Conservation (phyloP, 306 rosid species). For the Cucumis sativus region DNA sequence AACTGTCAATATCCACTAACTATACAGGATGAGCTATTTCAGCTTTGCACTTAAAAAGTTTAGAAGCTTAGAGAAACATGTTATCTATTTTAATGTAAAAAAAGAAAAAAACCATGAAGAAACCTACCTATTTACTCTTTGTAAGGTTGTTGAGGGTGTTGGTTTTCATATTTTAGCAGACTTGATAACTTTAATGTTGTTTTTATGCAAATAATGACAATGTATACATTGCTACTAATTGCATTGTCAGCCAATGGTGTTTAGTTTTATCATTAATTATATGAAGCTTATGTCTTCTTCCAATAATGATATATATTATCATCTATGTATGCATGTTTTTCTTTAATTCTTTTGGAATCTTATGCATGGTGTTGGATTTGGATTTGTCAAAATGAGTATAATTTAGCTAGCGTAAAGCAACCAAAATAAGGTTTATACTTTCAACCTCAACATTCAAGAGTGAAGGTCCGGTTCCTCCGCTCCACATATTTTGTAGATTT, state of each 20-base stretch:
- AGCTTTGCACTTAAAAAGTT: slow-evolving; percentile 8
- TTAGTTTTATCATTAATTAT: neutral
- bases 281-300: neutral
- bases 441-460: no score
- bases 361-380: neutral
- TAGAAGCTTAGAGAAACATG: neutral
- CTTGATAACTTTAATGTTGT: neutral
- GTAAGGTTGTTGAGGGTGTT: neutral
- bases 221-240: neutral
- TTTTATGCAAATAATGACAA: slow-evolving; percentile 3
- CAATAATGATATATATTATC: neutral
- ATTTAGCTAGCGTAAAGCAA: no score
- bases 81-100: neutral
- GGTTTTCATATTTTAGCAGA: neutral
- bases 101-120: neutral
- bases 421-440: no score
- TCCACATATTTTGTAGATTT: no score
- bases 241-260: neutral
- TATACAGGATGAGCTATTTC: slow-evolving; percentile 47
- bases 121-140: neutral
- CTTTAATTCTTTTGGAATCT: neutral
- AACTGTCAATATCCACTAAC: slow-evolving; percentile 33
- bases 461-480: no score
- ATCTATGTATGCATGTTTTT: no score
- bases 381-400: no score